Evolutionary conservation across 1,284 basidiomycete genomes (phyloP), one percentile per base, ranked within the genome.

Genomic region (Gomphus bonarii): DNA sequence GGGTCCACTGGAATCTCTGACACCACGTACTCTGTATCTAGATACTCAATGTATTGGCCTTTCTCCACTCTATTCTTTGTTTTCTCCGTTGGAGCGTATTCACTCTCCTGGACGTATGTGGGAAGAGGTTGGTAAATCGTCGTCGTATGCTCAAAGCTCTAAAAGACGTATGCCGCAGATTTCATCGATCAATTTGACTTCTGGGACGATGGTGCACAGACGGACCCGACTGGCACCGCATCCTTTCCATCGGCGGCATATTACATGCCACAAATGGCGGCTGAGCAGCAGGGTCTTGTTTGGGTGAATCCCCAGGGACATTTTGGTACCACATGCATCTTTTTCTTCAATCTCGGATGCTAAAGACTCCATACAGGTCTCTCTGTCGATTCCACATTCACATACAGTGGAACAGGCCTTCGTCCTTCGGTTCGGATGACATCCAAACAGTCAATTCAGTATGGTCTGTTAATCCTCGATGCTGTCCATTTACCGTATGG

Each of bases 381-480:
- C 28, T 54, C 53, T 10, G 38, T 46, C 14, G 53, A 54, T 20
- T 43, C 53, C 30, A 43, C 40, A 18, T 38, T 35, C 30, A 46
- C n/a, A 31, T 54, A 54, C 28, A 35, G 33, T 33, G 53, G 53
- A 14, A 35, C 10, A 11, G 25, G 22, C 18, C 28, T 28, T 5
- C 38, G 53, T 16, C 53, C 53, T 8, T 54, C 53, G 2, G 53
- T 46, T 16, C 53, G 53, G 16, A 54, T 54, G 10, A 22, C 53
- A 28, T 54, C 53, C 40, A 28, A 46, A n/a, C 20, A 46, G 22
- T 31, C 38, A 9, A 54, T 54, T 33, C 43, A 54, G 16, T 22
- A 54, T 31, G 53, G 53, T 43, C 53, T 54, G 10, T 25, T 54
- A 11, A 46, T 54, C 30, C 53, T 54, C 25, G 53, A 54, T 22